Evolutionary conservation across 2,329 filamentous ascomycete genomes (phyloP).

Genomic region (Colletotrichum kahawae): DNA sequence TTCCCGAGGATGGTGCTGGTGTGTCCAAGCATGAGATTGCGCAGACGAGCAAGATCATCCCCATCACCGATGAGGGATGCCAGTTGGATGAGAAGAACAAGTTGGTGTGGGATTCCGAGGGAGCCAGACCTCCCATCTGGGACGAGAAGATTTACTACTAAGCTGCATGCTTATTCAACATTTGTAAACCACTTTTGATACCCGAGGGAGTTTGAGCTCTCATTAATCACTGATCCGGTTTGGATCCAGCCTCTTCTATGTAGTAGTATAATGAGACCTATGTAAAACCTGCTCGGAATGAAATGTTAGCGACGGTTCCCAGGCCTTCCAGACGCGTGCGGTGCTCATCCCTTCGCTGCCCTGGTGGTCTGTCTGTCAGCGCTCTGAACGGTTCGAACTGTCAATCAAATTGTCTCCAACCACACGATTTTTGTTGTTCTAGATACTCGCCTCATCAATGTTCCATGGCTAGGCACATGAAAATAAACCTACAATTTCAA

Average conservation of each 20-base stretch:
- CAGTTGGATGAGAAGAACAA: conserved; percentile 69
- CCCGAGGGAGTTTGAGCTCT: conserved; percentile 16
- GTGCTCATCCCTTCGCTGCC: too few relatives aligned
- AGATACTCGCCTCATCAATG: neutral
- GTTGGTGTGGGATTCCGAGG: conserved; percentile 45
- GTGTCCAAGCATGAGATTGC: conserved; percentile 79
- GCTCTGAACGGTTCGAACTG: too few relatives aligned
- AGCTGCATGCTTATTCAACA: neutral
- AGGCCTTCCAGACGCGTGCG: rapidly evolving
- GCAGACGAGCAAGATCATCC: conserved; percentile 73
- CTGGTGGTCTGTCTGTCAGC: too few relatives aligned
- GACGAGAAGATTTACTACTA: conserved; percentile 51
- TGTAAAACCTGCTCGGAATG: neutral
- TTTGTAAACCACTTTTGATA: conserved; percentile 17
- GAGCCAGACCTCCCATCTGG: conserved; percentile 48
- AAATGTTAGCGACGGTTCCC: rapidly evolving
- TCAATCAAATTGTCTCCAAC: too few relatives aligned
- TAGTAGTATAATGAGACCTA: neutral
- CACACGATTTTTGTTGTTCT: too few relatives aligned
- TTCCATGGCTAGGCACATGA: neutral
- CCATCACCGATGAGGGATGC: conserved; percentile 82
- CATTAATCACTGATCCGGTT: neutral
- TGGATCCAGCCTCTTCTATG: neutral
- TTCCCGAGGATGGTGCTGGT: conserved; percentile 76
- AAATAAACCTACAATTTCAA: neutral